A percentile compares a stretch with the other conserved stretches of the same genome.
Evolutionary conservation across 2,329 filamentous ascomycete species (phyloP).

Genomic region (Fusarium sp.): DNA sequence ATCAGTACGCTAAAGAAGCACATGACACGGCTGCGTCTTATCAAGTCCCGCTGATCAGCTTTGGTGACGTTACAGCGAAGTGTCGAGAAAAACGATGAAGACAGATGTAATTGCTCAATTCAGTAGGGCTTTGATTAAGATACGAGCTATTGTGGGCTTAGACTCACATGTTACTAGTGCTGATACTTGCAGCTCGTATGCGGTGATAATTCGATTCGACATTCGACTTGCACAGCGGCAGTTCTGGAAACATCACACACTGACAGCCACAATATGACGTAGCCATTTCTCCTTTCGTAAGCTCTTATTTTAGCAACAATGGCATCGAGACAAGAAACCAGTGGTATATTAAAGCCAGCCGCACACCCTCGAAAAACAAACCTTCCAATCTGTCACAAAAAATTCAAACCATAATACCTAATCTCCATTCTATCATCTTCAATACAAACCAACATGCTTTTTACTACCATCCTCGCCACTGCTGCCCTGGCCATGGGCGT

Average conservation of each 20-base stretch:
- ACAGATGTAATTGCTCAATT: background rate
- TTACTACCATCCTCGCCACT: conserved; percentile 1
- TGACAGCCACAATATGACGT: conserved; percentile 1
- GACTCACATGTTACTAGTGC: conserved; percentile 2
- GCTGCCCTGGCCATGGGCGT: conserved; percentile 11
- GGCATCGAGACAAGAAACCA: background rate
- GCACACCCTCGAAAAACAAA: background rate
- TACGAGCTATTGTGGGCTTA: conserved; percentile 1
- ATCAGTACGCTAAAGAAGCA: background rate
- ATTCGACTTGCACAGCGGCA: background rate
- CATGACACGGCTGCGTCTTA: conserved; percentile 13
- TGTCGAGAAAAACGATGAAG: background rate
- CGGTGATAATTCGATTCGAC: background rate
- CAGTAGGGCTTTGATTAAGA: background rate
- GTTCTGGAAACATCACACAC: background rate
- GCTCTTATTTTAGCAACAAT: background rate
- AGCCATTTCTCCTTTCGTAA: background rate
- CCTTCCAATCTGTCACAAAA: background rate
- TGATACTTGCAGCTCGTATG: conserved; percentile 14
- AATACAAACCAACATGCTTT: conserved; percentile 5
- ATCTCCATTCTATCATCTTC: too few species aligned
- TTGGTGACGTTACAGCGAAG: too few species aligned
- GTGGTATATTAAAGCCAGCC: background rate
- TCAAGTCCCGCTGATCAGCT: background rate
- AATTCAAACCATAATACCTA: background rate